phyloP scores from a whole-genome alignment of 2,329 filamentous ascomycete species.

The Plenodomus lindquistii region DNA sequence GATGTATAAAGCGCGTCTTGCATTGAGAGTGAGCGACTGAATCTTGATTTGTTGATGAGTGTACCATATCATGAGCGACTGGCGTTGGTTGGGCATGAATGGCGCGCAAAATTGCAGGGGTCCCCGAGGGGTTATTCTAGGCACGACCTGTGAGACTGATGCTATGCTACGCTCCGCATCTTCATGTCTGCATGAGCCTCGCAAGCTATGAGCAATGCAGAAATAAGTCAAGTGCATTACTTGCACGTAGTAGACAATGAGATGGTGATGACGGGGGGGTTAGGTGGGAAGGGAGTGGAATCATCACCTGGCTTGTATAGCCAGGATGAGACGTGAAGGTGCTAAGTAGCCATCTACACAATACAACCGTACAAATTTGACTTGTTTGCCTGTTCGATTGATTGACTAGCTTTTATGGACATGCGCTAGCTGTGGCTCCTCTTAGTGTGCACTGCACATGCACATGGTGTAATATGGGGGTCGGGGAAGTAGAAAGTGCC shows the following conservation, averaged over 20 bases:
- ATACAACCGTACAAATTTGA: not conserved
- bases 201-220: not conserved
- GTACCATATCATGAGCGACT: conserved; percentile 41
- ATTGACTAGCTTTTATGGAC: no score
- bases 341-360: not conserved
- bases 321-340: not conserved
- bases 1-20: conserved; percentile 14
- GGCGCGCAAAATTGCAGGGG: conserved; percentile 20
- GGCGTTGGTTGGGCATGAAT: conserved; percentile 37
- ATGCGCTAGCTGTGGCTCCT: no score
- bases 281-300: not conserved
- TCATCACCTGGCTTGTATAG: not conserved
- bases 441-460: no score
- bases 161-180: not conserved
- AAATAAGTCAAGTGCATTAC: not conserved
- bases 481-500: no score
- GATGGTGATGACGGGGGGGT: not conserved
- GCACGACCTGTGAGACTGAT: not conserved
- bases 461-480: no score
- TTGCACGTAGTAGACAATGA: not conserved
- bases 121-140: not conserved
- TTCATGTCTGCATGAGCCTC: not conserved
- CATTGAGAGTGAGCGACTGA: conserved; percentile 37
- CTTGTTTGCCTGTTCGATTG: not conserved
- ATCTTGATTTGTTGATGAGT: conserved; percentile 21